Evolutionary conservation across 2,329 filamentous ascomycete genomes (phyloP).

Genomic region (Epichloe amarillans): DNA sequence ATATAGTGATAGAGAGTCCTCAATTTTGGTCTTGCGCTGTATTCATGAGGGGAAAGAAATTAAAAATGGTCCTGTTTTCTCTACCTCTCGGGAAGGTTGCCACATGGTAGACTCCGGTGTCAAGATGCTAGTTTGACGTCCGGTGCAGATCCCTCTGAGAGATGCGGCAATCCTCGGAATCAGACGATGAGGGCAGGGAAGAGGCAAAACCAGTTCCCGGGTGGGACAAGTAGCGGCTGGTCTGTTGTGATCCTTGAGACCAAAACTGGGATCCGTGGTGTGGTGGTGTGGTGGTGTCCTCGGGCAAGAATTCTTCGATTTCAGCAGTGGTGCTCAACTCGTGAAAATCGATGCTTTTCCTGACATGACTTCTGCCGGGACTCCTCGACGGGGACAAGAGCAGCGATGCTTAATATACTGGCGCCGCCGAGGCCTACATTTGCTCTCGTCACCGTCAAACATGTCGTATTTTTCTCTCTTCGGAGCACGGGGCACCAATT

Average conservation of each 20-base stretch:
- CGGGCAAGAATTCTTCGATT: not conserved
- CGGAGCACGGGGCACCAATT: too few relatives aligned
- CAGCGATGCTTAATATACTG: not conserved
- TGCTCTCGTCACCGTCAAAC: not conserved
- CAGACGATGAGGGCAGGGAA: not conserved
- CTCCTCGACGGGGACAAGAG: not conserved
- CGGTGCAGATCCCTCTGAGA: not conserved
- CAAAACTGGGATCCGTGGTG: not conserved
- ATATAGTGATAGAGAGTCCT: too few relatives aligned
- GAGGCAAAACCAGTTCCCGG: not conserved
- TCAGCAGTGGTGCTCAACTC: not conserved
- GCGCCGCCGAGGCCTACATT: not conserved
- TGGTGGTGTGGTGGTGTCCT: constrained; percentile 1
- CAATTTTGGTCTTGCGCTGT: too few relatives aligned
- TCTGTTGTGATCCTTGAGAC: constrained; percentile 3
- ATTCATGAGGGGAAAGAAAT: too few relatives aligned
- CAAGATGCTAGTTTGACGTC: not conserved
- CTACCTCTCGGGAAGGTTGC: not conserved
- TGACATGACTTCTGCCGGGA: not conserved
- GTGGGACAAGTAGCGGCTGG: constrained; percentile 4
- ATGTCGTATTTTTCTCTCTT: not conserved
- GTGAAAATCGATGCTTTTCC: not conserved
- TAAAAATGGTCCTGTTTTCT: not conserved
- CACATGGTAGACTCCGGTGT: constrained; percentile 1
- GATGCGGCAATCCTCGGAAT: constrained; percentile 3